A percentile compares a stretch with the other conserved stretches of the same genome.
These are phyloP conservation scores for Phytopythium oedochilum DNA, from an alignment of 352 stramenopile genomes.

Conservation along the genomic window DNA sequence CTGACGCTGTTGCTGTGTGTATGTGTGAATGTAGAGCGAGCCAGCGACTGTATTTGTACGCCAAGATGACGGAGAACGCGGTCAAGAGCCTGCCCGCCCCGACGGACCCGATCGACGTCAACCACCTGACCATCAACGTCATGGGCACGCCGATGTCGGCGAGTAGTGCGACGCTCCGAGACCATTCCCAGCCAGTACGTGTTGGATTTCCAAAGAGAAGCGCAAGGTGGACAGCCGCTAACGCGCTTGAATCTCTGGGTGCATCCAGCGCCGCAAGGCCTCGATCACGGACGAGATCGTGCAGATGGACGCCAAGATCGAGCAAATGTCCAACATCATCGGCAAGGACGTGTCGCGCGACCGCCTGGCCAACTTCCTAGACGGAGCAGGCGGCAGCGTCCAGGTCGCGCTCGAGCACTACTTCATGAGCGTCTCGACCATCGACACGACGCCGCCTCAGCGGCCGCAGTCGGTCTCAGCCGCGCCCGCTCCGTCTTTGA, in stretches of 20 bases:
- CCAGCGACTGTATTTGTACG: conserved; percentile 76
- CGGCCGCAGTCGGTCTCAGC: conserved; percentile 5
- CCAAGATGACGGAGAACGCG: conserved; percentile 75
- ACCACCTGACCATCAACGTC: conserved; percentile 64
- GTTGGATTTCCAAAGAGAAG: no score
- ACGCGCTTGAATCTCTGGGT: no score
- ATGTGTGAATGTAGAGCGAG: conserved; percentile 24
- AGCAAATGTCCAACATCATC: conserved; percentile 85
- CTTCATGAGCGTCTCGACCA: conserved; percentile 76
- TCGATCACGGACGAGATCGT: conserved; percentile 70
- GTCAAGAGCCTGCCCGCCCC: conserved; percentile 56
- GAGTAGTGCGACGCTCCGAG: conserved; percentile 12
- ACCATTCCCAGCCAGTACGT: conserved; percentile 25
- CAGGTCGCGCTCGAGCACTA: conserved; percentile 87
- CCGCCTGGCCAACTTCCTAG: conserved; percentile 64
- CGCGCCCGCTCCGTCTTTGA: neutral
- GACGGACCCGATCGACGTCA: conserved; percentile 51
- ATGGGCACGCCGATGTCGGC: conserved; percentile 36
- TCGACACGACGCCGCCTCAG: conserved; percentile 11
- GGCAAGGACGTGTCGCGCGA: conserved; percentile 68
- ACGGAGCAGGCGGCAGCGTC: conserved; percentile 75
- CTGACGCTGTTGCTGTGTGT: neutral
- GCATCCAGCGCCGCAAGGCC: conserved; percentile 24
- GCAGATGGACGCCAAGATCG: conserved; percentile 65
- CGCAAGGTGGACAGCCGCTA: no score